Evolutionary conservation across 768 basidiomycete genomes (phyloP), one percentile per base, ranked within the genome.

Genomic region (Cantharellus cinnabarinus): DNA sequence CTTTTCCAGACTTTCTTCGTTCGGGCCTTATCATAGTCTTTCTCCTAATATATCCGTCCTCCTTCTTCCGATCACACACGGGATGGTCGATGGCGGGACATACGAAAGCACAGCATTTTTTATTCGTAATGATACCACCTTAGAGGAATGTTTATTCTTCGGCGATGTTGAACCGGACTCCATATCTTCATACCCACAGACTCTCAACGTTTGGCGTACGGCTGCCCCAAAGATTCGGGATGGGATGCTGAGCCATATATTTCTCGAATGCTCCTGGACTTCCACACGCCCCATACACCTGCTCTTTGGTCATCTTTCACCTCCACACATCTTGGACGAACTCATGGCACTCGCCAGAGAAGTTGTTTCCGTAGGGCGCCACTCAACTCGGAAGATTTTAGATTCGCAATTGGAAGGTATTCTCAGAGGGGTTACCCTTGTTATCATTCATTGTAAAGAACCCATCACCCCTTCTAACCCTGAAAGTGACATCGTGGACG

Each of bases 181-280:
- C 56, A 64, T 91, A 53, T 75, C 85, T 3, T n/a, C 66, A 14
- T 68, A 71, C 10, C 82, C 83, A 3, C 75, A 72, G 56, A 93
- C 82, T 42, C 72, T 74, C 37, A 70, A 74, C 48, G 81, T 98
- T 53, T 97, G 93, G 94, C 77, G 76, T 44, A 77, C 74, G 37
- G 90, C 89, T 0, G 91, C 91, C 3, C 73, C 78, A 51, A 81
- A 81, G 68, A 79, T 95, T 64, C 66, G 63, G 35, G 79, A 80
- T 0, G 73, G 79, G 34, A 73, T 71, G 2, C 76, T 97, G 14
- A 76, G 78, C 40, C 75, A 79, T n/a, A 77, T 97, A 59, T 97
- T 98, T 67, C 88, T 98, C 66, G 94, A 97, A 71, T 97, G 94
- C 69, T 94, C 90, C 1, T 90, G 83, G 72, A 81, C 84, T 29